Evolutionary conservation across 176 grass and related monocot genomes (phyloP).

Genomic region (Aechmea fasciata): DNA sequence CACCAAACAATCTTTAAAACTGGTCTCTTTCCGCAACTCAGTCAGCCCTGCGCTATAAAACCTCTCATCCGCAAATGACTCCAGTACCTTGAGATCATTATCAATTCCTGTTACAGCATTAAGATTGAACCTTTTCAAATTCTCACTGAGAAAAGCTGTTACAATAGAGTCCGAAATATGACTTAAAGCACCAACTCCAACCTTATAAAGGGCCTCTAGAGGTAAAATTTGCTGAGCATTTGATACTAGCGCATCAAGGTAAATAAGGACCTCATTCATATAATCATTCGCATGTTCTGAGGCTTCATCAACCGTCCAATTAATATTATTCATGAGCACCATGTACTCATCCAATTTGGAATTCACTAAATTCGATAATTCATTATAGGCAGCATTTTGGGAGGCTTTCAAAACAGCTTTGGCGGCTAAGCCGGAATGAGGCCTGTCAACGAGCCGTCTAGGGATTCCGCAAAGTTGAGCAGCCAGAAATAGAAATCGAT

Average conservation of each 20-base stretch:
- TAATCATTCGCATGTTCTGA: constrained; percentile 81
- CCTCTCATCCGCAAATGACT: constrained; percentile 70
- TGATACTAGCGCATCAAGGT: constrained; percentile 52
- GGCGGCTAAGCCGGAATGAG: constrained; percentile 61
- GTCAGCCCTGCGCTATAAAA: constrained; percentile 56
- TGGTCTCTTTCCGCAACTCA: constrained; percentile 54
- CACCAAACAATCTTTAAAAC: constrained; percentile 65
- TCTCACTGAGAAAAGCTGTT: constrained; percentile 63
- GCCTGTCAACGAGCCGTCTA: constrained; percentile 56
- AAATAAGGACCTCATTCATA: constrained; percentile 78
- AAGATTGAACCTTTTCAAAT: constrained; percentile 76
- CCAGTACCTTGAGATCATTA: constrained; percentile 71
- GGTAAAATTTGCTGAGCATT: constrained; percentile 68
- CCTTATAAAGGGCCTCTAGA: constrained; percentile 65
- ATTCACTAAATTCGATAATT: constrained; percentile 59
- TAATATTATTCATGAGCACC: constrained; percentile 46
- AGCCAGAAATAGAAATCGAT: constrained; percentile 67
- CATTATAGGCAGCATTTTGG: constrained; percentile 77
- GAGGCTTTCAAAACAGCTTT: constrained; percentile 80
- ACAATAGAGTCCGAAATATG: constrained; percentile 81
- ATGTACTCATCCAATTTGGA: constrained; percentile 82
- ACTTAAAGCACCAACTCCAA: constrained; percentile 57
- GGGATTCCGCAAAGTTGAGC: constrained; percentile 53
- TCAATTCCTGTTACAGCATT: constrained; percentile 64
- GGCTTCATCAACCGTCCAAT: constrained; percentile 76